Percentiles rank a stretch among this genome's conserved stretches.
These are phyloP conservation scores for Condylostoma magnum DNA, from an alignment of 169 alveolate genomes.

Conservation along the genomic window DNA sequence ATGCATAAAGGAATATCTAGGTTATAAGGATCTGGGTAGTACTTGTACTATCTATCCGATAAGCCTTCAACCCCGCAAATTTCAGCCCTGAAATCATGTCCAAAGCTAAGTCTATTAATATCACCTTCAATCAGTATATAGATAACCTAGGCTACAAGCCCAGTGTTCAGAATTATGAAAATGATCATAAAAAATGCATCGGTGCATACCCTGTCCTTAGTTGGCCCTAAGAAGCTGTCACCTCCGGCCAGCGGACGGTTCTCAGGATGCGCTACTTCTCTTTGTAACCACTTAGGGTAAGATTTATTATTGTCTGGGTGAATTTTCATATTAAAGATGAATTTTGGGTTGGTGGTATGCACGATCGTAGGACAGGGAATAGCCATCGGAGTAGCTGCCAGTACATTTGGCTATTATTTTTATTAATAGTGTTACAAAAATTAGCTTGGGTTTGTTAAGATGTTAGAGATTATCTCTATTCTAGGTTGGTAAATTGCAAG, in stretches of 20 bases:
- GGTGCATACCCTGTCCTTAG: not conserved
- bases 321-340: too few relatives aligned
- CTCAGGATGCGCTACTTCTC: not conserved
- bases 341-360: too few relatives aligned
- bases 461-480: too few relatives aligned
- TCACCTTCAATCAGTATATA: constrained; percentile 24
- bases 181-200: not conserved
- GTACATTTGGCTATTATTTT: too few relatives aligned
- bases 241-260: not conserved
- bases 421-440: too few relatives aligned
- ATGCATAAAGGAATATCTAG: constrained; percentile 34
- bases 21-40: constrained; percentile 42
- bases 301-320: too few relatives aligned
- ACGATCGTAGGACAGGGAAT: too few relatives aligned
- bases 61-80: constrained; percentile 42
- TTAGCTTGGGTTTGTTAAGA: too few relatives aligned
- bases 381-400: too few relatives aligned
- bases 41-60: constrained; percentile 20
- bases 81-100: constrained; percentile 50
- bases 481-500: too few relatives aligned
- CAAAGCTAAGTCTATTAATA: constrained; percentile 33
- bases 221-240: constrained; percentile 1
- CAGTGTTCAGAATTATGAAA: constrained; percentile 1
- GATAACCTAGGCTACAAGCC: not conserved
- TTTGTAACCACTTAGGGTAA: not conserved